Evolutionary conservation across 352 stramenopile species (phyloP).

Genomic region (Globisporangium lucens): DNA sequence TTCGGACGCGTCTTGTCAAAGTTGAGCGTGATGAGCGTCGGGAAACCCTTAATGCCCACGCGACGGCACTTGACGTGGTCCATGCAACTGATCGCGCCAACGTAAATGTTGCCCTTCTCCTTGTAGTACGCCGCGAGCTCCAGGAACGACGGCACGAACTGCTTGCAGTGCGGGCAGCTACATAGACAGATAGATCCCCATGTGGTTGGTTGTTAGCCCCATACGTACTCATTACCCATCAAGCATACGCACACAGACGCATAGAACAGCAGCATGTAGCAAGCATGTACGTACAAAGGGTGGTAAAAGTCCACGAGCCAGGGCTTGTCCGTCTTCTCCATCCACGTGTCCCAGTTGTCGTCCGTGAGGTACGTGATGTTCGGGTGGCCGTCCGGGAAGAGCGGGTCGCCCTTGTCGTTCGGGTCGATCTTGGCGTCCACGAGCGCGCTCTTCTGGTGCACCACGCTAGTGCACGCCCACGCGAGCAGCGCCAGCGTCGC

Average conservation of each 20-base stretch:
- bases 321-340: conserved; percentile 70
- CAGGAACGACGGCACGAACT: conserved; percentile 64
- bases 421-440: conserved; percentile 43
- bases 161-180: conserved; percentile 81
- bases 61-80: conserved; percentile 82
- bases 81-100: conserved; percentile 83
- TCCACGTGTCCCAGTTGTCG: conserved; percentile 74
- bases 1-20: conserved; percentile 71
- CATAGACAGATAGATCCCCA: conserved; percentile 10
- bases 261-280: not conserved
- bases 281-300: conserved; percentile 55
- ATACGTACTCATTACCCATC: not conserved
- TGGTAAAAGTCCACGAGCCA: conserved; percentile 88
- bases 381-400: conserved; percentile 75
- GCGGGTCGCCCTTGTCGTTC: conserved; percentile 72
- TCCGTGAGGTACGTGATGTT: conserved; percentile 88
- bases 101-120: conserved; percentile 54
- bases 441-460: conserved; percentile 8
- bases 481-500: conserved; percentile 14
- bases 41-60: conserved; percentile 78
- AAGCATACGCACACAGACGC: not conserved
- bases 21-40: conserved; percentile 73
- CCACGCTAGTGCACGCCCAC: conserved; percentile 2
- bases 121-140: conserved; percentile 77
- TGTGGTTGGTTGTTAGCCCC: not conserved